Evolutionary conservation across 2,329 filamentous ascomycete species (phyloP).

Genomic region (Hypoxylon sp.): DNA sequence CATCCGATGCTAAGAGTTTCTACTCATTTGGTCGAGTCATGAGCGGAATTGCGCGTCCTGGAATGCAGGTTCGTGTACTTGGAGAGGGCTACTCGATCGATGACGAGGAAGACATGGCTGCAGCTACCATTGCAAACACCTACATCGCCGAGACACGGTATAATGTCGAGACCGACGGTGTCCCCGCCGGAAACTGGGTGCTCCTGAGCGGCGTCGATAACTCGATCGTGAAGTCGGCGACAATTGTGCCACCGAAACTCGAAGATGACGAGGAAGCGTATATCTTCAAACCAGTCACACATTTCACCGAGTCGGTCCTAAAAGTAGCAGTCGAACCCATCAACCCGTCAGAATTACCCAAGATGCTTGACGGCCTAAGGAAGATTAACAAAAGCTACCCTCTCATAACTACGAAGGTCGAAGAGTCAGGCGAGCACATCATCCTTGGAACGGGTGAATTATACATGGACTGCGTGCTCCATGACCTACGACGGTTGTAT

Average conservation of each 20-base stretch:
- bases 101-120: constrained; percentile 96
- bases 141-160: constrained; percentile 94
- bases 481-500: constrained; percentile 91
- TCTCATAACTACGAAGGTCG: constrained; percentile 93
- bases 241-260: constrained; percentile 80
- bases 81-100: constrained; percentile 96
- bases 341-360: constrained; percentile 95
- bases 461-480: constrained; percentile 99
- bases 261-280: constrained; percentile 91
- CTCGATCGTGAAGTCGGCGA: constrained; percentile 97
- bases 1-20: constrained; percentile 89
- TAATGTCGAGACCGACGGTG: constrained; percentile 88
- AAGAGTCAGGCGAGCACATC: constrained; percentile 97
- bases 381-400: constrained; percentile 99
- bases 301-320: constrained; percentile 97
- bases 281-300: constrained; percentile 90
- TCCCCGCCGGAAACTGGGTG: constrained; percentile 93
- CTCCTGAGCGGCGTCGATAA: constrained; percentile 94
- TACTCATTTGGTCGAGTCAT: constrained; percentile 90
- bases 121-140: constrained; percentile 83
- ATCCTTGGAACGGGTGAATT: constrained; percentile 94
- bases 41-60: constrained; percentile 87
- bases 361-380: constrained; percentile 96
- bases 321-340: constrained; percentile 98
- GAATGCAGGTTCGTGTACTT: constrained; percentile 85